phyloP scores from a whole-genome alignment of 106 monocot genomes.

The Allium sativum region DNA sequence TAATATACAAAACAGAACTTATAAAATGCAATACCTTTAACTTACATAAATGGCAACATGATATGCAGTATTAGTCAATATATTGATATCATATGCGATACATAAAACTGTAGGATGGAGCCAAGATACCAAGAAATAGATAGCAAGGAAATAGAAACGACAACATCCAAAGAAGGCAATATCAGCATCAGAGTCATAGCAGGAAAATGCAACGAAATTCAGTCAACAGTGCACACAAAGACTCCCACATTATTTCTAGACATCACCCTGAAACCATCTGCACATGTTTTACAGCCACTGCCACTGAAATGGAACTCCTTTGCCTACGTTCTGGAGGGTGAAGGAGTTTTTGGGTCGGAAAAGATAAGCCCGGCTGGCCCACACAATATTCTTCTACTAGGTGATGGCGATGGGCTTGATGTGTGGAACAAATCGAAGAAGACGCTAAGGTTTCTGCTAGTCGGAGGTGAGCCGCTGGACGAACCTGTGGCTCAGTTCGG shows the following conservation, averaged over 20 bases:
- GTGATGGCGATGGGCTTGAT: constrained; percentile 58
- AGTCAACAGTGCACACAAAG: constrained; percentile 53
- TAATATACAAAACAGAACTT: neutral
- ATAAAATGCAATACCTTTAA: neutral
- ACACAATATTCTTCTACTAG: constrained; percentile 47
- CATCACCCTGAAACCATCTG: constrained; percentile 43
- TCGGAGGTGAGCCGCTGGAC: constrained; percentile 61
- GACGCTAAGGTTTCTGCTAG: constrained; percentile 51
- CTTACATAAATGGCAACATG: neutral
- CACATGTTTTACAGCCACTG: constrained; percentile 37
- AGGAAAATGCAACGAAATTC: constrained; percentile 54
- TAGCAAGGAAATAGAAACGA: constrained; percentile 42
- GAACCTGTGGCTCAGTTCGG: constrained; percentile 76
- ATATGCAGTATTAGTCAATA: neutral
- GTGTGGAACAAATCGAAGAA: constrained; percentile 50
- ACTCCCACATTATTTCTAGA: constrained; percentile 83
- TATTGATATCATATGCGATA: neutral
- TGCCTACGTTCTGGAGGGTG: constrained; percentile 61
- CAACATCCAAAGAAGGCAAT: constrained; percentile 18
- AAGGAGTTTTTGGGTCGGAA: constrained; percentile 47
- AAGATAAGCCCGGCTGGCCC: constrained; percentile 13
- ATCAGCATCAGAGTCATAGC: constrained; percentile 63
- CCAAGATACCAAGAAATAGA: constrained; percentile 68
- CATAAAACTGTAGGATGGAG: constrained; percentile 39
- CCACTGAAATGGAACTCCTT: constrained; percentile 58